Percentiles rank a stretch among this genome's conserved stretches.
Conservation (phyloP, 2,329 filamentous ascomycete genomes). For the Fusarium liriodendri region DNA sequence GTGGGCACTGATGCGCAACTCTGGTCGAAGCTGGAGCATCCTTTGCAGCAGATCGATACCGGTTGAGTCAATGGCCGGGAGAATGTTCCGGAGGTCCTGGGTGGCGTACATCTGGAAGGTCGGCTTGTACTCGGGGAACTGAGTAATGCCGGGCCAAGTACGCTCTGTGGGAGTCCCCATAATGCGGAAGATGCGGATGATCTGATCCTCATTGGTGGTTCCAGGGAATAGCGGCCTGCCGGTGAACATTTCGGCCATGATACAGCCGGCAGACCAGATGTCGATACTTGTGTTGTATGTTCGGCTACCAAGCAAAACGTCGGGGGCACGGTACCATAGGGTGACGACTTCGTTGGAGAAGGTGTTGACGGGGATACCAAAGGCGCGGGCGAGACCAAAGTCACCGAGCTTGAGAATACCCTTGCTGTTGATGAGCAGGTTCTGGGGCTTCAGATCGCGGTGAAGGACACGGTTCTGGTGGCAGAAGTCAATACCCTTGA, state of each 20-base stretch:
- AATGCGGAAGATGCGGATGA: conserved; percentile 95
- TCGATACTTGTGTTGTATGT: conserved; percentile 99
- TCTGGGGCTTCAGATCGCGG: conserved; percentile 95
- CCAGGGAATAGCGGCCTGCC: conserved; percentile 95
- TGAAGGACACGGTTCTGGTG: conserved; percentile 97
- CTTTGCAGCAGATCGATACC: conserved; percentile 88
- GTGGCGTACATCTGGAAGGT: conserved; percentile 96
- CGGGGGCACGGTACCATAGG: conserved; percentile 96
- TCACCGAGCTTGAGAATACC: conserved; percentile 93
- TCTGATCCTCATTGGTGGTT: conserved; percentile 97
- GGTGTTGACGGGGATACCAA: conserved; percentile 97
- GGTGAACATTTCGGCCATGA: conserved; percentile 99
- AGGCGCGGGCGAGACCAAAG: conserved; percentile 92
- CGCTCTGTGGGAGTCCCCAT: conserved; percentile 98
- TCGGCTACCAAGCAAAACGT: conserved; percentile 91
- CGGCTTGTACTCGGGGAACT: conserved; percentile 97
- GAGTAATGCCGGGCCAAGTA: conserved; percentile 93
- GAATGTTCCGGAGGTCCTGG: conserved; percentile 85
- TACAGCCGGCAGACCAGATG: conserved; percentile 98
- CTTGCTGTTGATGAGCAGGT: conserved; percentile 93
- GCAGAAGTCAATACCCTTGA: conserved; percentile 96
- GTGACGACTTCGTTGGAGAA: conserved; percentile 99
- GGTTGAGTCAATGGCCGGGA: conserved; percentile 88
- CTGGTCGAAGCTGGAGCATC: conserved; percentile 93
- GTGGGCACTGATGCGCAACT: conserved; percentile 88